Conservation (phyloP, 2,329 filamentous ascomycete genomes). For the Penicillium sp. region DNA sequence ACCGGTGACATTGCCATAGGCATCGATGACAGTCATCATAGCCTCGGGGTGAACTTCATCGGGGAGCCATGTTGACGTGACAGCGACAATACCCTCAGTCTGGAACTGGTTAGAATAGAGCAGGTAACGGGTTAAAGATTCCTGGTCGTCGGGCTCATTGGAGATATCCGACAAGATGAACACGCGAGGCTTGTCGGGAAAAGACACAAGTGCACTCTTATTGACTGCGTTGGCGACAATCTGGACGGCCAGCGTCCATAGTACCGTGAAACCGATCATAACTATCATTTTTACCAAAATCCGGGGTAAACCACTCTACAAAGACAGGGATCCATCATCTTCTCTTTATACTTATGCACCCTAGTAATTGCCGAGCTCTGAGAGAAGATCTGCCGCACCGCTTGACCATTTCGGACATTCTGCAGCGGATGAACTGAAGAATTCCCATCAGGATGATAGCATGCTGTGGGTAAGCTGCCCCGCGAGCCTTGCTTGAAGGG, state of each 20-base stretch:
- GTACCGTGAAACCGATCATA: neutral
- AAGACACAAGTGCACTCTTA: slow-evolving; percentile 3
- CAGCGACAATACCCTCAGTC: slow-evolving; percentile 48
- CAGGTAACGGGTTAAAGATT: slow-evolving; percentile 47
- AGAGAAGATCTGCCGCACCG: neutral
- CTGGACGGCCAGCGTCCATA: slow-evolving; percentile 6
- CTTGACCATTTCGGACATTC: neutral
- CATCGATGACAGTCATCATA: slow-evolving; percentile 46
- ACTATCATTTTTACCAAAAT: neutral
- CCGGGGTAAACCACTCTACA: neutral
- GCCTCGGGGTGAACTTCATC: slow-evolving; percentile 42
- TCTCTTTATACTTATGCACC: neutral
- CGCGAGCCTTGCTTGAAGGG: neutral
- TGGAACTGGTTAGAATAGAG: slow-evolving; percentile 49
- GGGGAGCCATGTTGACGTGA: slow-evolving; percentile 49
- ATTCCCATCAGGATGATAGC: neutral
- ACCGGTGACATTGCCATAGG: slow-evolving; percentile 44
- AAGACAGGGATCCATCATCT: neutral
- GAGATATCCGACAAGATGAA: slow-evolving; percentile 10
- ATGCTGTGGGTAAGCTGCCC: neutral
- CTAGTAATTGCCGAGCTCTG: neutral
- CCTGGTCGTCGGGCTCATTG: slow-evolving; percentile 42
- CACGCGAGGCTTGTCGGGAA: slow-evolving; percentile 5
- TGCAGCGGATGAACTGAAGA: neutral
- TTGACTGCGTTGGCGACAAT: slow-evolving; percentile 2